Conservation (phyloP, 2,329 filamentous ascomycete genomes). For the Exophiala sideris region DNA sequence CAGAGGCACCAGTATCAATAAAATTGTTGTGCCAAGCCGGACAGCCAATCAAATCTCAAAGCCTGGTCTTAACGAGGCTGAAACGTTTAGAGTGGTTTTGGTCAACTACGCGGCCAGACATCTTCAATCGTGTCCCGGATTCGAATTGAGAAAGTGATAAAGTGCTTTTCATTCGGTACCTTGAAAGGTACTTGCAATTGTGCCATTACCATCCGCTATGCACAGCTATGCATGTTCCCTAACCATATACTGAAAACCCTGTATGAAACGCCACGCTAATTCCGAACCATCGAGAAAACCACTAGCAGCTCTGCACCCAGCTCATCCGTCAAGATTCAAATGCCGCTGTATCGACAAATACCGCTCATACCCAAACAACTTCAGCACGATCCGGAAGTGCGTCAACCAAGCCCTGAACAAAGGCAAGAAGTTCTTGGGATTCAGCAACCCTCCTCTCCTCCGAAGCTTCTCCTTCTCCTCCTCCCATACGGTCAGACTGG, state of each 20-base stretch:
- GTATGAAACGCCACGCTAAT: background rate
- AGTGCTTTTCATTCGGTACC: no score
- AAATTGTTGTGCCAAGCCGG: no score
- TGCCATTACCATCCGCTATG: no score
- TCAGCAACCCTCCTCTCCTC: slow-evolving; percentile 49
- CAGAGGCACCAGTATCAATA: no score
- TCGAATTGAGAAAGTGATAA: no score
- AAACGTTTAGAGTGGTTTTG: no score
- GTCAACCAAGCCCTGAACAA: slow-evolving; percentile 53
- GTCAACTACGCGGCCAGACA: no score
- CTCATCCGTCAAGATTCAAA: slow-evolving; percentile 41
- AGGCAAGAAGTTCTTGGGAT: slow-evolving; percentile 50
- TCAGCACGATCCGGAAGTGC: slow-evolving; percentile 56
- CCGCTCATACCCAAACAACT: slow-evolving; percentile 57
- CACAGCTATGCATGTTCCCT: background rate
- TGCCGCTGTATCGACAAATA: slow-evolving; percentile 51
- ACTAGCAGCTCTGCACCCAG: background rate
- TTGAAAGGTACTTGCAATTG: no score
- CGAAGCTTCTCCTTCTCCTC: slow-evolving; percentile 54
- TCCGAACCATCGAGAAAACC: background rate
- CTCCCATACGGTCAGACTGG: slow-evolving; percentile 60
- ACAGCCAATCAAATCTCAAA: no score
- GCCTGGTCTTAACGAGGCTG: no score
- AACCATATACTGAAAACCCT: background rate
- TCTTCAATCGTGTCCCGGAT: no score